Base-by-base conservation (phyloP, 331 rosid genomes). In the Pyracantha coccinea region DNA sequence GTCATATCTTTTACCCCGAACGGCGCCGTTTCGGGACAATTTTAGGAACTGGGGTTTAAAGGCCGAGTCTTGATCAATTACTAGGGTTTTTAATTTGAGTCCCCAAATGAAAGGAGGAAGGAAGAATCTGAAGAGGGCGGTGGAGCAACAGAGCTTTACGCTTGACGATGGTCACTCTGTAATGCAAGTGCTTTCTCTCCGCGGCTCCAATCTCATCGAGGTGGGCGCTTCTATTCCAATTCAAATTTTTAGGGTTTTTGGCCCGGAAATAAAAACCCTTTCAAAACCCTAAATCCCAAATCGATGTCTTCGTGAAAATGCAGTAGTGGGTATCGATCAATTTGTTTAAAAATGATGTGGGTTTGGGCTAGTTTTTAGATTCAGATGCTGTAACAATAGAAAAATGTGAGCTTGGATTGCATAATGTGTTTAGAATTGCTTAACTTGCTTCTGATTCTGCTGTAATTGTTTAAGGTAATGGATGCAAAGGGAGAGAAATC, bases 181-280 rank as follows among this genome's bases (percentile, higher is more conserved):
- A 68, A 82, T 86, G 95, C 91, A 87, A 65, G 98, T 91, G 24
- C 52, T 94, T n/a, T 88, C 93, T 53, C 90, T 91, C 73, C 88
- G 95, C 31, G 97, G 96, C 25, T 89, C 97, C 44, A 93, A 91
- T 83, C 86, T 84, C 80, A 91, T 93, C 16, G 94, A 89, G 97
- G 96, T 93, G 54, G 6, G 83, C 54, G 20, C 15, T 29, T n/a
- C 75, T 2, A 13, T 16, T 32, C 41, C 13, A 3, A 11, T 19
- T 55, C 61, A 55, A 2, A 1, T 60, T 57, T 23, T 59, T 59
- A 23, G 1, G 16, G 4, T 38, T 20, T 66, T 11, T 54, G 20
- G 8, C 29, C 4, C 23, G 15, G 23, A 32, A 25, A 14, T 21
- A 15, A 55, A 24, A 3, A 23, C 68, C 32, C 38, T 58, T 8